Conservation (phyloP, 441 rosid genomes). For the Erodium texanum region DNA sequence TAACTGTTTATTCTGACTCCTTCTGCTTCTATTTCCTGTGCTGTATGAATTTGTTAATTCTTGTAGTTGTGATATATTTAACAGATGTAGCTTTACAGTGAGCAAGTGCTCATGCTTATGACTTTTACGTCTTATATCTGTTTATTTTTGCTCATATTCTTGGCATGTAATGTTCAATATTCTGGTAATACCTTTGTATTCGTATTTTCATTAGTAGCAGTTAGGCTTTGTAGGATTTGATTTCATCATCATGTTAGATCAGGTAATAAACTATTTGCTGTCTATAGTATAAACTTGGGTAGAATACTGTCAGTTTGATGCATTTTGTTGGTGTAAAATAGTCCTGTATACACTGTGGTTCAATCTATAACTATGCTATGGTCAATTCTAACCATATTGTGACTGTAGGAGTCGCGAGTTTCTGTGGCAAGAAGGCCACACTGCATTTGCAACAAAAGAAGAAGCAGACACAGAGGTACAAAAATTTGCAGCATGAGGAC, state of each 20-base stretch:
- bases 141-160: not conserved
- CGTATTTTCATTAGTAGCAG: not conserved
- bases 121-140: not conserved
- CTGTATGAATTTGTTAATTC: not conserved
- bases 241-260: not conserved
- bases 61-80: not conserved
- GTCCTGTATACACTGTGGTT: not conserved
- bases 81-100: not conserved
- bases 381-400: constrained; percentile 12
- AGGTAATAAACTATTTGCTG: not conserved
- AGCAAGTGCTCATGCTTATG: not conserved
- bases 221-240: not conserved
- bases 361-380: not conserved
- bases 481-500: not conserved
- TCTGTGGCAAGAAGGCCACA: constrained; percentile 99
- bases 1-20: not conserved
- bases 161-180: not conserved
- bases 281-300: too few relatives aligned
- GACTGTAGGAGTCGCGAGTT: constrained; percentile 90
- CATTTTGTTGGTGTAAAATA: too few relatives aligned
- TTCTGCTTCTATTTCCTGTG: constrained; percentile 1
- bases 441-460: constrained; percentile 83
- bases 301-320: too few relatives aligned
- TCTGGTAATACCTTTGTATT: not conserved
- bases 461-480: constrained; percentile 94